phyloP scores from a whole-genome alignment of 1,139 yeast species.

The Candida sp. region DNA sequence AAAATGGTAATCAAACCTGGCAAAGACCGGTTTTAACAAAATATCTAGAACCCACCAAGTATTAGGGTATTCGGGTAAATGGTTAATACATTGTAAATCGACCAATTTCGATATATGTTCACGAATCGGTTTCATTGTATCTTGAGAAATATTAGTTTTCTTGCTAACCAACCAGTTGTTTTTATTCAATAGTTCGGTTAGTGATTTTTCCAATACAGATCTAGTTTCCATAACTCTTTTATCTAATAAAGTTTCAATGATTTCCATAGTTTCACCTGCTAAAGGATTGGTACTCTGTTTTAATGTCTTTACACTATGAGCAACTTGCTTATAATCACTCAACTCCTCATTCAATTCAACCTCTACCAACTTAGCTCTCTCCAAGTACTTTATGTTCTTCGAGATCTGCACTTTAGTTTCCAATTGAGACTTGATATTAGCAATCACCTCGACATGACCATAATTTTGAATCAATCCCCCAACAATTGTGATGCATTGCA shows the following conservation, averaged over 20 bases:
- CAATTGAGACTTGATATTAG: neutral
- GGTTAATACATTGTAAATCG: conserved; percentile 32
- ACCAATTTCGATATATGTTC: conserved; percentile 19
- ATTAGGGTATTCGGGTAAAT: conserved; percentile 34
- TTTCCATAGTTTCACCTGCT: neutral
- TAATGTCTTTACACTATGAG: neutral
- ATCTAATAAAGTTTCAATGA: neutral
- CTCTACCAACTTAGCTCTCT: neutral
- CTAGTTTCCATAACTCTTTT: neutral
- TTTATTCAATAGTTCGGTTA: conserved; percentile 6
- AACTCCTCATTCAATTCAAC: neutral
- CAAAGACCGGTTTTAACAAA: conserved; percentile 52
- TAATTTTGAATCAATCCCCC: neutral
- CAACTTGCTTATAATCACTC: neutral
- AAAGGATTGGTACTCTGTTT: neutral
- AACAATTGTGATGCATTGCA: neutral
- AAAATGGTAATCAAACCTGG: conserved; percentile 76
- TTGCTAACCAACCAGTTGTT: conserved; percentile 16
- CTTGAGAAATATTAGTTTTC: conserved; percentile 4
- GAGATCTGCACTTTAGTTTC: neutral
- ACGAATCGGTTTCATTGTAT: conserved; percentile 9
- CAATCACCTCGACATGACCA: neutral
- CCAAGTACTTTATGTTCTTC: neutral
- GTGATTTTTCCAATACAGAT: conserved; percentile 3
- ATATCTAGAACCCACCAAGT: conserved; percentile 59